Base-by-base conservation (phyloP, 2,329 filamentous ascomycete species). In the Diaporthe helianthi region DNA sequence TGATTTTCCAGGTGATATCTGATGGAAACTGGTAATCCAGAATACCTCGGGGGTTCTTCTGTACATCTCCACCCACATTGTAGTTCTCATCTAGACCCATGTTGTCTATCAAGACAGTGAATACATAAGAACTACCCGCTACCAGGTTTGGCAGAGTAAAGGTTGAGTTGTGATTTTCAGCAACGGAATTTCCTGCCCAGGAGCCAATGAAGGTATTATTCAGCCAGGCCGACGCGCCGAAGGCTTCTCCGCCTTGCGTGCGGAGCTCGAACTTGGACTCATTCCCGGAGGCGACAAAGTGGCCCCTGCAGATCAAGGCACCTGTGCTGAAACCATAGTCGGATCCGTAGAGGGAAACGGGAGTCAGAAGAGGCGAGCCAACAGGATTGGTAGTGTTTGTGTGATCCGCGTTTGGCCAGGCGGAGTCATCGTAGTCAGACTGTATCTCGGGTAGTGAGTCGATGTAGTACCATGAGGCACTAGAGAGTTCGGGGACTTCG, bases 271-370 rank as follows among this genome's bases (percentile, higher is more conserved):
- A 78, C 0, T 78, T 81, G 0, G 80, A 81, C 73, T 92, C 90
- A 15, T 83, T 79, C 22, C 89, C 89, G 3, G 67, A 52, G 8
- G 89, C 86, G 3, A 79, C 83, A 76, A 93, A 93, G 70, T 87
- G 84, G 4, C 90, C 91, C 10, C 90, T 84, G 81, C 87, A 93
- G 55, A 93, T 74, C 0, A 92, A 82, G 5, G 84, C 85, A 24
- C 91, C 90, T 0, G 87, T 85, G 76, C 91, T 84, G 80, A 87
- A 93, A 29, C 91, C 90, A 75, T 93, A 93, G 78, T 93, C 91
- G 54, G 85, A 86, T 1, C 84, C 83, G 75, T 90, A 92, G 0
- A 93, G 83, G 1, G 85, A 87, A 0, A 84, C 86, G 0, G 90
- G 89, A 0, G 90, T 93, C 6, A 87, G 79, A 3, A 83, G 76